Base-by-base conservation (phyloP, 495 filamentous ascomycete genomes). In the Chaetomium fimeti region DNA sequence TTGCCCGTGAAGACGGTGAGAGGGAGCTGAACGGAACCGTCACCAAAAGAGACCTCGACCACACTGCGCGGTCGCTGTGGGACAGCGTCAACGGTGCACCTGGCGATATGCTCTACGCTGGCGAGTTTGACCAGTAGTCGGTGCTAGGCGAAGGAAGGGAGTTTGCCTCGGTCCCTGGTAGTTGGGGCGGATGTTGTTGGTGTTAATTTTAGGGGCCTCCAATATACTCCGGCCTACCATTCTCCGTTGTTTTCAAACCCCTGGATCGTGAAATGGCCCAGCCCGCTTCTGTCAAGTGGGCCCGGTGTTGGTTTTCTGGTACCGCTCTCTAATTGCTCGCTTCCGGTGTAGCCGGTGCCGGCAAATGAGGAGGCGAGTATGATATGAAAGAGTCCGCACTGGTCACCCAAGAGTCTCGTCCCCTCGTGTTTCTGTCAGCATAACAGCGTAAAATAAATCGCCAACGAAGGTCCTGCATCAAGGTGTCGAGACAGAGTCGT, bases 71-170 rank as follows among this genome's bases (percentile, higher is more conserved):
- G 7, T 65, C 62, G 20, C 53, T 70, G 13, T 70, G 68, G 68
- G 27, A 58, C 5, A 53, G 49, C 0, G 63, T 68, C 24, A 70
- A 68, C 52, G 68, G 62, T 5, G 24, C 28, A 6, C 62, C 65
- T 0, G 65, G 65, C 0, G 65, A 68, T 9, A 49, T 68, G 8
- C 55, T 68, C 11, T 70, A 70, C 43, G 68, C 68, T 29, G 68
- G 68, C 9, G 59, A 66, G 6, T 70, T 70, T 38, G 65, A 68
- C 18, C 53, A 62, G 42, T 68, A 57, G 47, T 1, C 12, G 57
- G 7, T 16, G 13, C 11, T 20, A 6, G 7, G 12, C 5, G 47
- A 24, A 49, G 47, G 47, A 24, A 49, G 47, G 22, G 47, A 43
- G 13, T 28, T 11, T 28, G 15, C 22, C 11, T 12, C 22, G 7